Evolutionary conservation across 148 eudicot species (phyloP).

Genomic region (Silene latifolia): DNA sequence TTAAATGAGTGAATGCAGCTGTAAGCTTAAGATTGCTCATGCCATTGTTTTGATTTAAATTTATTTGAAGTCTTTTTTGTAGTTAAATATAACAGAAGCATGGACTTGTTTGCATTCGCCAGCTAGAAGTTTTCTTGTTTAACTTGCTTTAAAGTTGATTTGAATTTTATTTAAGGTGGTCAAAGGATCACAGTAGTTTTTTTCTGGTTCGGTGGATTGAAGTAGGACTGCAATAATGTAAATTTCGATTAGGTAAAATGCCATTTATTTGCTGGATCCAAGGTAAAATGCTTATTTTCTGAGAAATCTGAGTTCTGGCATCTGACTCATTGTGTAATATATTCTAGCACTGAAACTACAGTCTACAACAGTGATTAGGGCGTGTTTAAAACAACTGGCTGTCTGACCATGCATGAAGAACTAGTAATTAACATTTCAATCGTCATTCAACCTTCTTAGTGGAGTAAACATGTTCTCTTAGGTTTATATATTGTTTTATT

Average conservation of each 20-base stretch:
- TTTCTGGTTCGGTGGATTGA: background rate
- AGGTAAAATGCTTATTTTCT: background rate
- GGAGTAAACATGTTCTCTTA: background rate
- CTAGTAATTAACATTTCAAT: background rate
- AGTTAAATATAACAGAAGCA: background rate
- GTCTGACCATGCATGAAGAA: background rate
- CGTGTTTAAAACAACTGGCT: background rate
- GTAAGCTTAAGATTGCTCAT: background rate
- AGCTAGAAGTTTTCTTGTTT: background rate
- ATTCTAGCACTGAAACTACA: background rate
- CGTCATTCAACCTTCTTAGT: background rate
- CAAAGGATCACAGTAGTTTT: background rate
- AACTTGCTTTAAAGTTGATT: background rate
- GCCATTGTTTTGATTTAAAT: background rate
- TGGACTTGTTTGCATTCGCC: background rate
- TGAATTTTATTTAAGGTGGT: constrained; percentile 1
- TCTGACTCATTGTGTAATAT: background rate
- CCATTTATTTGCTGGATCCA: background rate
- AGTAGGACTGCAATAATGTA: background rate
- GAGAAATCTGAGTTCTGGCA: background rate
- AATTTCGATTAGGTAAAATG: background rate
- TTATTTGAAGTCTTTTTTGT: background rate
- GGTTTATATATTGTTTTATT: constrained; percentile 1
- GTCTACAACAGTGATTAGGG: background rate
- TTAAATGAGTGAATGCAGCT: background rate